Evolutionary conservation across 208 protist species (phyloP).

Genomic region (Polymyxa betae): DNA sequence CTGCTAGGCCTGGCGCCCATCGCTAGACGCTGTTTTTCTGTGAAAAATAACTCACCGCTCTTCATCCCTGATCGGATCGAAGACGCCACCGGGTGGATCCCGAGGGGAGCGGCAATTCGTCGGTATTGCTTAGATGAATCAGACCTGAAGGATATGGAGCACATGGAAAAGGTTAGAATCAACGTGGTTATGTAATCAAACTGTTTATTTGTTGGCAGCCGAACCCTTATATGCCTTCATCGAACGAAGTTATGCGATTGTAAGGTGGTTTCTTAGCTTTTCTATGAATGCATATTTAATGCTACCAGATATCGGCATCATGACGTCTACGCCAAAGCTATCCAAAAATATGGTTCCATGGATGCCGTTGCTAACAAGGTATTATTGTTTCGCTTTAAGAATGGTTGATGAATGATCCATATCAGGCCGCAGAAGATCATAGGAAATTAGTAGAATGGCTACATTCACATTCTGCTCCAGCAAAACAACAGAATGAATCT

Average conservation of each 20-base stretch:
- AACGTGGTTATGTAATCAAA: not conserved
- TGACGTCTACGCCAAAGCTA: slow-evolving; percentile 44
- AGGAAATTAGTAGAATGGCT: slow-evolving; percentile 1
- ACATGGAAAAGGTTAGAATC: slow-evolving; percentile 41
- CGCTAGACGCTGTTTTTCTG: too few species aligned
- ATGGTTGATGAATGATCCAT: not conserved
- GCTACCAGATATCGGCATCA: not conserved
- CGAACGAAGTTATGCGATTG: not conserved
- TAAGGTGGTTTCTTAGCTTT: not conserved
- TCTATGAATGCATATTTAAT: not conserved
- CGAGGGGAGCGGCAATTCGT: not conserved
- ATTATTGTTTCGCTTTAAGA: not conserved
- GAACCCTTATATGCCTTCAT: slow-evolving; percentile 35
- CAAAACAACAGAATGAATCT: not conserved
- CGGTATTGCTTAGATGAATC: slow-evolving; percentile 36
- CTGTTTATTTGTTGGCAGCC: not conserved
- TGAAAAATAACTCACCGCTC: too few species aligned
- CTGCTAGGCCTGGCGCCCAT: too few species aligned
- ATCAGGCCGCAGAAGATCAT: not conserved
- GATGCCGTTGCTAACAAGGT: not conserved
- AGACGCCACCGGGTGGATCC: slow-evolving; percentile 41
- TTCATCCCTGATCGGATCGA: not conserved
- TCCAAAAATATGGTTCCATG: slow-evolving; percentile 22
- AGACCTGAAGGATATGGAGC: slow-evolving; percentile 6
- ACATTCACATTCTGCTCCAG: not conserved